Conservation (phyloP, 2,329 filamentous ascomycete species). For the Cercospora brassicicola region DNA sequence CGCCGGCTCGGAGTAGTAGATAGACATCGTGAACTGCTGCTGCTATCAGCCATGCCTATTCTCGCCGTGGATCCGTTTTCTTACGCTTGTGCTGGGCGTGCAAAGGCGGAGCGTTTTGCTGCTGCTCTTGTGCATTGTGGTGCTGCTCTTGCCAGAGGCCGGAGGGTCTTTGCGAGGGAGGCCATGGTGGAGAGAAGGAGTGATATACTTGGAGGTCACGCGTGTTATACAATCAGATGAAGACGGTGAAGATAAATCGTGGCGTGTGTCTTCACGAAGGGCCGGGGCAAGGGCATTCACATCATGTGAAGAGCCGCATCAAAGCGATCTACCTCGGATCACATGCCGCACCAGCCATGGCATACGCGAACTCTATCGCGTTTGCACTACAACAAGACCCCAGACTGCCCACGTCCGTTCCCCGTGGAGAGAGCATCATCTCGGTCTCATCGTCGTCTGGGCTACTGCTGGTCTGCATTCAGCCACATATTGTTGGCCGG, state of each 20-base stretch:
- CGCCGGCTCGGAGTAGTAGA: conserved; percentile 43
- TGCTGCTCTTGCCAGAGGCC: conserved; percentile 38
- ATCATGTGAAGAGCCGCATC: conserved; percentile 3
- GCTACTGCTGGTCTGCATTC: background rate
- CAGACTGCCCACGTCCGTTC: background rate
- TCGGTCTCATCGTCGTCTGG: background rate
- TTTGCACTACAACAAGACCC: background rate
- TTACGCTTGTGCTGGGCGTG: conserved; percentile 23
- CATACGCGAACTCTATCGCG: background rate
- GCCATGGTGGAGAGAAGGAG: conserved; percentile 29
- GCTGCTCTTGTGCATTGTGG: conserved; percentile 25
- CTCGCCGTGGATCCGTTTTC: background rate
- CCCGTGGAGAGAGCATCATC: background rate
- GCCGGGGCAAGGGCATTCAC: background rate
- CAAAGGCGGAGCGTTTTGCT: conserved; percentile 22
- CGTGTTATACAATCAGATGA: background rate
- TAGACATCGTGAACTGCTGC: conserved; percentile 42
- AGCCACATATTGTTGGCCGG: background rate
- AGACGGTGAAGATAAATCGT: background rate
- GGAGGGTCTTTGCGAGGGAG: conserved; percentile 36
- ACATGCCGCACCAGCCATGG: conserved; percentile 1
- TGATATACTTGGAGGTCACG: background rate
- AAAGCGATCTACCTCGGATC: conserved; percentile 6
- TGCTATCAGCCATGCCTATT: conserved; percentile 1
- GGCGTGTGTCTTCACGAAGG: background rate